Percentiles rank a stretch among this genome's conserved stretches.
Evolutionary conservation across 192 early-diverging fungal species (phyloP).

Genomic region (Coemansia biformis): DNA sequence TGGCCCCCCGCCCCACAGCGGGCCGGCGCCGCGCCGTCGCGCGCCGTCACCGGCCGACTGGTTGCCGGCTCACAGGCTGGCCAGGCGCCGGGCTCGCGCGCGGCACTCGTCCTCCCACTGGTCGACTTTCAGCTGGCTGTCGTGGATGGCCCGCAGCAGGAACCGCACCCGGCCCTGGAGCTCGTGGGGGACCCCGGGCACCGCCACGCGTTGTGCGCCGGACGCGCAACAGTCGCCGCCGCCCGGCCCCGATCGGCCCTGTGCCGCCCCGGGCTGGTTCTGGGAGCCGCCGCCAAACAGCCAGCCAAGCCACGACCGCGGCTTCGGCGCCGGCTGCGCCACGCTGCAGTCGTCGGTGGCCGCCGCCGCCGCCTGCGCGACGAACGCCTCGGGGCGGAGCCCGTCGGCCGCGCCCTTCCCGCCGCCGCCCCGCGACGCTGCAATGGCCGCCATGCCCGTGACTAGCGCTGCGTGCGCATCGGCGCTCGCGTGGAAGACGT

Average conservation of each 20-base stretch:
- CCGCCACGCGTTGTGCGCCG: conserved; percentile 6
- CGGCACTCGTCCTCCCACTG: conserved; percentile 46
- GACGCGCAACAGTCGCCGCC: neutral
- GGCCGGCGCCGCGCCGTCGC: too few species aligned
- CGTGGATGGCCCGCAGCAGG: conserved; percentile 53
- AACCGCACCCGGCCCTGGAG: conserved; percentile 57
- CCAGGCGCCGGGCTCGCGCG: conserved; percentile 10
- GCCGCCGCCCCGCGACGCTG: conserved; percentile 18
- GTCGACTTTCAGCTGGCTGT: conserved; percentile 55
- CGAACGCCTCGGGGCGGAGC: conserved; percentile 25
- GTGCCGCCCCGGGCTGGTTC: conserved; percentile 1
- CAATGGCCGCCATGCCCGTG: conserved; percentile 26
- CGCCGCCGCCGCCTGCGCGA: conserved; percentile 51
- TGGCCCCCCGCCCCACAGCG: too few species aligned
- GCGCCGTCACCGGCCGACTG: too few species aligned
- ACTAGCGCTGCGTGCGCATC: conserved; percentile 30
- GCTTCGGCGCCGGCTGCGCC: neutral
- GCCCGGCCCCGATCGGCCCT: neutral
- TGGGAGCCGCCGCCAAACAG: conserved; percentile 44
- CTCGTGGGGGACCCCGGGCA: conserved; percentile 54
- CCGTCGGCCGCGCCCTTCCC: neutral
- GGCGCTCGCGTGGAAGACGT: conserved; percentile 34
- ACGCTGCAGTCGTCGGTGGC: conserved; percentile 25
- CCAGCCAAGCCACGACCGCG: conserved; percentile 42
- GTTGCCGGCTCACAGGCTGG: conserved; percentile 8